A percentile compares a stretch with the other conserved stretches of the same genome.
These are phyloP conservation scores for Falciphora oryzae DNA, from an alignment of 2,329 filamentous ascomycete genomes.

Conservation along the genomic window DNA sequence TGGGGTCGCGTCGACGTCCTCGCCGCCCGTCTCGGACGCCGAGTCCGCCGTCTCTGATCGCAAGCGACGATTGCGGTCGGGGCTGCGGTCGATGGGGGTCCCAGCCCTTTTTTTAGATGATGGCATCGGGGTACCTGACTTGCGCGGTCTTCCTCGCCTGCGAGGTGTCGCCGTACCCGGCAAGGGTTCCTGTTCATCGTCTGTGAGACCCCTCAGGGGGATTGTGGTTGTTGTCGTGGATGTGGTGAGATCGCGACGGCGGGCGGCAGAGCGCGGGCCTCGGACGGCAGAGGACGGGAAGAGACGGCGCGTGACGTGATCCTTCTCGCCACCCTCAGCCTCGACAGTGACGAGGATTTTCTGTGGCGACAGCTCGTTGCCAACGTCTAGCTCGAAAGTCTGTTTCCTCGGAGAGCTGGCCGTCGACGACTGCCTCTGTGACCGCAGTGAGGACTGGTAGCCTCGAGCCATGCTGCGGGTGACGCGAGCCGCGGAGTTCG, in stretches of 20 bases:
- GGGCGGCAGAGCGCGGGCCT: slow-evolving; percentile 32
- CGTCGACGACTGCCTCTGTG: slow-evolving; percentile 27
- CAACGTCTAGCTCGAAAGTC: slow-evolving; percentile 51
- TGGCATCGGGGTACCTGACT: slow-evolving; percentile 47
- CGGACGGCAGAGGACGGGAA: slow-evolving; percentile 32
- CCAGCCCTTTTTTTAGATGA: slow-evolving; percentile 35
- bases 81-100: slow-evolving; percentile 35
- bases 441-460: slow-evolving; percentile 31
- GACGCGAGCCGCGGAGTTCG: slow-evolving; percentile 28
- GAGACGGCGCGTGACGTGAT: slow-evolving; percentile 26
- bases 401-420: slow-evolving; percentile 46
- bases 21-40: slow-evolving; percentile 20
- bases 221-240: slow-evolving; percentile 46
- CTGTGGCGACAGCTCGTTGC: slow-evolving; percentile 43
- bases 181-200: slow-evolving; percentile 33
- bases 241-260: slow-evolving; percentile 33
- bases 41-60: slow-evolving; percentile 17
- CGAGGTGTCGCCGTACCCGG: slow-evolving; percentile 30
- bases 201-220: slow-evolving; percentile 39
- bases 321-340: slow-evolving; percentile 30
- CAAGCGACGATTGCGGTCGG: slow-evolving; percentile 26
- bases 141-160: slow-evolving; percentile 40
- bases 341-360: slow-evolving; percentile 51
- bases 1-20: slow-evolving; percentile 24
- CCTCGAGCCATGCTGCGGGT: slow-evolving; percentile 39